Evolutionary conservation across 257 asterid species (phyloP).

Genomic region (Jacaranda copaia): DNA sequence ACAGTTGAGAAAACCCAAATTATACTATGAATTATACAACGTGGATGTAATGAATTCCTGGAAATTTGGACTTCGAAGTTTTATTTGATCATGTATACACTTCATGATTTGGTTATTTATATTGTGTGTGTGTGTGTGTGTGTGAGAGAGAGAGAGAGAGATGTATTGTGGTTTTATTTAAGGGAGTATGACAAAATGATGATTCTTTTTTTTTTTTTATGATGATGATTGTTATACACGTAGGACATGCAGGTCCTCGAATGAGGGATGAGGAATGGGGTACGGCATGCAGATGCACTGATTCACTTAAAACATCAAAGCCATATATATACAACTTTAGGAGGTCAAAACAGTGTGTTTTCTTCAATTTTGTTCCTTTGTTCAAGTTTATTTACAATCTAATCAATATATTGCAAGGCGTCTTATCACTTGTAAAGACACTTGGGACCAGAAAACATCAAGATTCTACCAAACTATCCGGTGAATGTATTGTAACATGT

Average conservation of each 20-base stretch:
- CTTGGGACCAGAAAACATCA: conserved; percentile 38
- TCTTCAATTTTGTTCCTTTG: conserved; percentile 47
- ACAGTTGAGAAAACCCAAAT: background rate
- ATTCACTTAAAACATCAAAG: conserved; percentile 42
- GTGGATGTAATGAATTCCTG: background rate
- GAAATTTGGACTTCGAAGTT: background rate
- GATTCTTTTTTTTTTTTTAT: too few species aligned
- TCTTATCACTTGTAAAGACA: conserved; percentile 52
- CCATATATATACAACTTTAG: conserved; percentile 48
- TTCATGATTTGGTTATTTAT: background rate
- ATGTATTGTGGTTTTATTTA: background rate
- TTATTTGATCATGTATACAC: background rate
- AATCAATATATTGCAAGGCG: conserved; percentile 38
- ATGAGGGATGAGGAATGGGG: conserved; percentile 40
- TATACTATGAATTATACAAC: background rate
- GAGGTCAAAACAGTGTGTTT: conserved; percentile 48
- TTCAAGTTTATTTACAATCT: conserved; percentile 15
- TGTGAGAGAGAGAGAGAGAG: background rate
- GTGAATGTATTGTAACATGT: conserved; percentile 6
- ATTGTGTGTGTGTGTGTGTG: background rate
- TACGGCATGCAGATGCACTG: conserved; percentile 54
- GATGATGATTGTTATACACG: conserved; percentile 28
- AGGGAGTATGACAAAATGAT: conserved; percentile 34
- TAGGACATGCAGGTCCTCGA: conserved; percentile 39
- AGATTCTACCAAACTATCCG: conserved; percentile 28